Evolutionary conservation across 495 filamentous ascomycete species (phyloP).

Genomic region (Xylaria castorea): DNA sequence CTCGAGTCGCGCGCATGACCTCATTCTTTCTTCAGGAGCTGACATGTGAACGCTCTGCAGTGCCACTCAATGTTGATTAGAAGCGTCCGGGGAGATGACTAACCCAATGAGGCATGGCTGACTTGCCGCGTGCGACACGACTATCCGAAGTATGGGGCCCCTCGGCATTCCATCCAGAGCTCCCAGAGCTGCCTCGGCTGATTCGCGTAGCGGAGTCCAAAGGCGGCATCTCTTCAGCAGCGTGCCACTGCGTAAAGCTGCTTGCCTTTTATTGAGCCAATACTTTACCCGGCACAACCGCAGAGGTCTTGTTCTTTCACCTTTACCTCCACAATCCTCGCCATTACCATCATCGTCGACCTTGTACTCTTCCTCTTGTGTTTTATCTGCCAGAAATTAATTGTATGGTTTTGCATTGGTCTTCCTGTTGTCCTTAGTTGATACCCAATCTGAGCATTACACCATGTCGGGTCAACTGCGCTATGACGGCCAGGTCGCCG

Average conservation of each 20-base stretch:
- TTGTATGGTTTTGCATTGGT: neutral
- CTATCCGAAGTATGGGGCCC: conserved; percentile 19
- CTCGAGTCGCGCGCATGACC: conserved; percentile 34
- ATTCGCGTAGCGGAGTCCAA: conserved; percentile 38
- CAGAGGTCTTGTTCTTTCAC: conserved; percentile 12
- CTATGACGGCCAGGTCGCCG: conserved; percentile 95
- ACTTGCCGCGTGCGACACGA: conserved; percentile 16
- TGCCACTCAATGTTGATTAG: neutral
- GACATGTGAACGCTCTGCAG: conserved; percentile 21
- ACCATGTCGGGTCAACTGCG: conserved; percentile 79
- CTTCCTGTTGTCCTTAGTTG: conserved; percentile 13
- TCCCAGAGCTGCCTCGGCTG: conserved; percentile 43
- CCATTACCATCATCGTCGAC: neutral
- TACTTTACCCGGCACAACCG: conserved; percentile 27
- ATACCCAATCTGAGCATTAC: conserved; percentile 35
- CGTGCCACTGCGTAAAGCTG: conserved; percentile 5
- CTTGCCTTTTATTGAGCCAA: conserved; percentile 25
- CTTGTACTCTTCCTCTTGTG: neutral
- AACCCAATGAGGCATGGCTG: conserved; percentile 12
- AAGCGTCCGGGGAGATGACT: conserved; percentile 8
- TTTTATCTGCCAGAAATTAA: neutral
- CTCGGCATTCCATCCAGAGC: conserved; percentile 45
- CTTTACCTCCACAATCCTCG: conserved; percentile 10
- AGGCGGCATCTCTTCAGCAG: conserved; percentile 35
- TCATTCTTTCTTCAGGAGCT: conserved; percentile 29